phyloP scores from a whole-genome alignment of 257 asterid species.

The Plantago elongata region DNA sequence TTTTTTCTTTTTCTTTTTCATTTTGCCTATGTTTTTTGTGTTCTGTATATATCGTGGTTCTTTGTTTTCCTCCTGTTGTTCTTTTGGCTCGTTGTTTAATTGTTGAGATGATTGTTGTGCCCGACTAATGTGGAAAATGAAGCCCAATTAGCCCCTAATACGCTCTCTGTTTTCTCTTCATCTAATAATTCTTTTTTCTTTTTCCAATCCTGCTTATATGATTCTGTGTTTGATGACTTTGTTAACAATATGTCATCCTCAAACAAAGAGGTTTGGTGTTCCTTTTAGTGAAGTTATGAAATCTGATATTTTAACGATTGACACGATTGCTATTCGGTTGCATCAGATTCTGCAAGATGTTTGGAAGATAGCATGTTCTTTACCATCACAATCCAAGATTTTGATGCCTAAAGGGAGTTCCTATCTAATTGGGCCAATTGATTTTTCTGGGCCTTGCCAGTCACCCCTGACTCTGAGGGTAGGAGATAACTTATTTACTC shows the following conservation, averaged over 20 bases:
- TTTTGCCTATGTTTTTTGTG: too few species aligned
- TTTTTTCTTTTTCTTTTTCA: not conserved
- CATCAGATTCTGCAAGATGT: constrained; percentile 47
- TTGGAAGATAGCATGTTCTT: constrained; percentile 67
- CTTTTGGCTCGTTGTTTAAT: too few species aligned
- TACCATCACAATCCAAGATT: constrained; percentile 31
- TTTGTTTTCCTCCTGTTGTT: too few species aligned
- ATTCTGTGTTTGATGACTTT: not conserved
- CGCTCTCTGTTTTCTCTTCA: too few species aligned
- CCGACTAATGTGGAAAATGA: too few species aligned
- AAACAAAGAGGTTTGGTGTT: not conserved
- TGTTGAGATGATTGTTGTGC: too few species aligned
- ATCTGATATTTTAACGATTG: constrained; percentile 19
- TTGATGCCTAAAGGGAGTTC: constrained; percentile 39
- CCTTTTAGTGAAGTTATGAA: constrained; percentile 20
- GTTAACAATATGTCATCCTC: not conserved
- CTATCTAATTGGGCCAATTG: constrained; percentile 44
- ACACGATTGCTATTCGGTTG: constrained; percentile 23
- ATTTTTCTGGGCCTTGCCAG: constrained; percentile 68
- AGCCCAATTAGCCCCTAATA: too few species aligned
- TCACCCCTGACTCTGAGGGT: constrained; percentile 59
- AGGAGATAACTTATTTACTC: constrained; percentile 19
- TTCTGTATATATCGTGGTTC: too few species aligned
- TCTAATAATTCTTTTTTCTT: not conserved
- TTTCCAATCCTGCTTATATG: not conserved